Base-by-base conservation (phyloP, 441 rosid genomes). In the Mallotus repandus region DNA sequence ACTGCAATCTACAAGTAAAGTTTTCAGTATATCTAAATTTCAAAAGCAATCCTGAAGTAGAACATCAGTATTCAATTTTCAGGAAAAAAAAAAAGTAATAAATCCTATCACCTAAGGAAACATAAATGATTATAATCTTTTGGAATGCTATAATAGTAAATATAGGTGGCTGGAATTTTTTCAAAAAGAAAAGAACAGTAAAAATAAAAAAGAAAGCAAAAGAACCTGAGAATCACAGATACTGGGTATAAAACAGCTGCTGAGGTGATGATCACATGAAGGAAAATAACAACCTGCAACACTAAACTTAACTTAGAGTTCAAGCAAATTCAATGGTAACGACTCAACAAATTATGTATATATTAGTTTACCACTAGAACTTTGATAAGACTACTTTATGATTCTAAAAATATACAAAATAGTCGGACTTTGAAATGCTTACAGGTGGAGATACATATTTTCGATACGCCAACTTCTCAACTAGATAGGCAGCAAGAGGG, bases 161-260 rank as follows among this genome's bases (percentile, higher is more conserved):
- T 61, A 57, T 21, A 38, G 18, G 16, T 0, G 22, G 59, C 62
- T 16, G 41, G 41, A 19, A 22, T 54, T 60, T 45, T 77, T 15
- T 8, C 32, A 56, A 25, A 13, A 49, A 13, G 53, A 45, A 54
- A 75, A 15, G 43, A 19, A 25, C 29, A 0, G 41, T 38, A 38
- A 38, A 38, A 38, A 38, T 1, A n/a, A 58, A 54, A 35, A 35
- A n/a, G 8, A 62, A 73, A 58, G 46, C 5, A 58, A 32, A 81
- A 76, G 84, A 66, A 94, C 99, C 96, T 84, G 81, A 94, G 89
- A 55, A 91, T 96, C 76, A 96, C 96, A 22, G 80, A 75, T 69
- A 94, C 92, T 50, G 99, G 99, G 85, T 89, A 96, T 61, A 91
- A 67, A 76, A 94, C 81, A 78, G 93, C 86, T 22, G 87, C 79